phyloP scores from a whole-genome alignment of 495 filamentous ascomycete species.

The Durotheca rogersii region DNA sequence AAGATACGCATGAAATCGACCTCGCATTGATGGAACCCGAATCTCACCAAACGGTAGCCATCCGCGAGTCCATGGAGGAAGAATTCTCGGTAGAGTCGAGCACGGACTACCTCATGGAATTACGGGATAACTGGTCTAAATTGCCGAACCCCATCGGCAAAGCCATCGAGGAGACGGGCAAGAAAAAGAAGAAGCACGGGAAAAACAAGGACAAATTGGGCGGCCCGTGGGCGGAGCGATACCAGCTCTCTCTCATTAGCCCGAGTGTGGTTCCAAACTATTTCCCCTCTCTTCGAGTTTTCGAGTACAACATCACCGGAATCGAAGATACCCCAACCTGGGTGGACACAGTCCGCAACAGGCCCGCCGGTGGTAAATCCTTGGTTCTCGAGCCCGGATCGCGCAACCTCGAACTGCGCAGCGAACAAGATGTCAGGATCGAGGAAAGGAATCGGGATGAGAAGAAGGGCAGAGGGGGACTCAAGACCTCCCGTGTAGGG shows the following conservation, averaged over 20 bases:
- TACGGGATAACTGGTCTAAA: constrained; percentile 74
- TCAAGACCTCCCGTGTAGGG: constrained; percentile 61
- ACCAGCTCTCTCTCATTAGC: constrained; percentile 71
- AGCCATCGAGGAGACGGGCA: constrained; percentile 34
- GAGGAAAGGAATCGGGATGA: constrained; percentile 50
- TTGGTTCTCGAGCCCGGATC: constrained; percentile 5
- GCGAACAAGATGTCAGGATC: constrained; percentile 19
- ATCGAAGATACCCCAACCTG: constrained; percentile 57
- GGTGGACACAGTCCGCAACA: constrained; percentile 34
- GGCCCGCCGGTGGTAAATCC: not conserved
- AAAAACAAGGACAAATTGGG: constrained; percentile 61
- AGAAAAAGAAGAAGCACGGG: constrained; percentile 44
- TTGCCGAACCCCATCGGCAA: constrained; percentile 60
- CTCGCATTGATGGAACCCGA: constrained; percentile 49
- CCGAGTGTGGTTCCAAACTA: constrained; percentile 92
- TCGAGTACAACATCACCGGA: constrained; percentile 92
- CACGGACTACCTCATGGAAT: constrained; percentile 73
- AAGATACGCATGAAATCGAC: constrained; percentile 78
- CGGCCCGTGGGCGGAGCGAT: constrained; percentile 81
- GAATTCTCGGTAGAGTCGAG: constrained; percentile 64
- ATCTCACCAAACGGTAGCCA: constrained; percentile 33
- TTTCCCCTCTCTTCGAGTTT: constrained; percentile 80
- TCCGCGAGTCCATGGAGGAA: constrained; percentile 47
- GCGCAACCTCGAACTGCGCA: constrained; percentile 27
- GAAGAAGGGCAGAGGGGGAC: constrained; percentile 53